Base-by-base conservation (phyloP, 768 basidiomycete species). In the Suillus cothurnatus region DNA sequence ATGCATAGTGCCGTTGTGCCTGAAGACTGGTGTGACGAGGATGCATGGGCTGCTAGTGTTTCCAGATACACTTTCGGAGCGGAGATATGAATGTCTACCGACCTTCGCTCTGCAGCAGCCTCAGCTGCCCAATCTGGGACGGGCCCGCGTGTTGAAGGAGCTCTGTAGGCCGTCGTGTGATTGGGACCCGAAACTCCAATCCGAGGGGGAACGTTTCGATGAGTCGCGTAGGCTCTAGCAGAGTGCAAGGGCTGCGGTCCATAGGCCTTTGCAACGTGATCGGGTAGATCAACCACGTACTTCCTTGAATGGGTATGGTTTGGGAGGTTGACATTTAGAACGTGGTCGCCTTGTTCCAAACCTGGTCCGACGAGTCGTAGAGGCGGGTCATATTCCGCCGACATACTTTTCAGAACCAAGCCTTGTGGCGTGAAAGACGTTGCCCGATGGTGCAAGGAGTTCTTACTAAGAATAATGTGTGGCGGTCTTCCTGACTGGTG, bases 61-160 rank as follows among this genome's bases (percentile, higher is more conserved):
- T 31, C 53, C 5, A 55, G 31, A 55, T 31, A 55, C 31, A 32
- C 53, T 21, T 55, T 55, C 31, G 31, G 53, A 11, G 31, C 31
- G 19, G 52, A 53, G 52, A 53, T 53, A 31, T 53, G 53, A 11
- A 55, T 55, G 5, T 21, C 31, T 32, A 31, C 53, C 12, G 31
- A 32, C 53, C 31, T 55, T 55, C 53, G 31, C 31, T 55, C 31
- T 21, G 53, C 53, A 32, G 53, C 53, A 21, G 53, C 53, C 19
- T 55, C 53, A 21, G 53, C 53, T 6, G 53, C 53, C 53, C 53
- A 55, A 32, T 55, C 53, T 21, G 53, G 53, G 31, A 55, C 21
- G 53, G 11, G 19, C 31, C 11, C 31, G 19, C 6, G 31, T n/a
- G 31, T 55, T 21, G 31, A 55, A 21, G 31, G 53, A 21, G 9